Conservation (phyloP, 1,139 yeast genomes). For the Debaryomyces udenii region DNA sequence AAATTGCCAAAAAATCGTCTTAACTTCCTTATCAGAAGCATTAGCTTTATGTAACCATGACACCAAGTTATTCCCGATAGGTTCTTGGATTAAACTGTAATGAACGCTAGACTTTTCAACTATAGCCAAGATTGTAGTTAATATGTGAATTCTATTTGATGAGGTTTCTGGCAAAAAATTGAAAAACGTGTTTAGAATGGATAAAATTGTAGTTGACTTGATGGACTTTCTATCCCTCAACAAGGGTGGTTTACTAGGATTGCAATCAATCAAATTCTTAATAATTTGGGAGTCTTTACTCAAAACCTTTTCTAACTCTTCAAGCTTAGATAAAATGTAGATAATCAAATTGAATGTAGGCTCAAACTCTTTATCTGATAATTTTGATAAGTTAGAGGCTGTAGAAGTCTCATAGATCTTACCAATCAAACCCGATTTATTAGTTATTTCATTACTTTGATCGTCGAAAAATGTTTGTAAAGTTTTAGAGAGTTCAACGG, state of each 20-base stretch:
- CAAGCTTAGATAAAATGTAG: constrained; percentile 38
- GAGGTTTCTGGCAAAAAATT: constrained; percentile 45
- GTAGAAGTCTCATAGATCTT: constrained; percentile 31
- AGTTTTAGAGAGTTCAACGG: constrained; percentile 31
- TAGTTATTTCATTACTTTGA: constrained; percentile 28
- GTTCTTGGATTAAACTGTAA: constrained; percentile 37
- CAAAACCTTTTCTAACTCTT: constrained; percentile 32
- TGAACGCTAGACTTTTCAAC: constrained; percentile 36
- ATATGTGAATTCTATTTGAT: constrained; percentile 34
- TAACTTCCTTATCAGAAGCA: constrained; percentile 33
- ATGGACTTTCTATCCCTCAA: constrained; percentile 53
- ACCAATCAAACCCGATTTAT: constrained; percentile 32
- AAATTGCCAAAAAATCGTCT: constrained; percentile 43
- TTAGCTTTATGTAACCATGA: constrained; percentile 39
- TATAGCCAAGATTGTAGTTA: constrained; percentile 37
- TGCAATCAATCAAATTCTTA: constrained; percentile 34
- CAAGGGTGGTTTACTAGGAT: constrained; percentile 42
- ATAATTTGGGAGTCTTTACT: constrained; percentile 33
- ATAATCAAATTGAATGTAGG: constrained; percentile 48
- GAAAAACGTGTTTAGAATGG: constrained; percentile 47
- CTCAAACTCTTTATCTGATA: constrained; percentile 50
- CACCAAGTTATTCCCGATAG: constrained; percentile 42
- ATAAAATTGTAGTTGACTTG: constrained; percentile 46
- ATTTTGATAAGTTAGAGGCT: constrained; percentile 32
- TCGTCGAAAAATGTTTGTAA: constrained; percentile 28